Evolutionary conservation across 2,329 filamentous ascomycete genomes (phyloP).

Genomic region (Pseudogymnoascus sp.): DNA sequence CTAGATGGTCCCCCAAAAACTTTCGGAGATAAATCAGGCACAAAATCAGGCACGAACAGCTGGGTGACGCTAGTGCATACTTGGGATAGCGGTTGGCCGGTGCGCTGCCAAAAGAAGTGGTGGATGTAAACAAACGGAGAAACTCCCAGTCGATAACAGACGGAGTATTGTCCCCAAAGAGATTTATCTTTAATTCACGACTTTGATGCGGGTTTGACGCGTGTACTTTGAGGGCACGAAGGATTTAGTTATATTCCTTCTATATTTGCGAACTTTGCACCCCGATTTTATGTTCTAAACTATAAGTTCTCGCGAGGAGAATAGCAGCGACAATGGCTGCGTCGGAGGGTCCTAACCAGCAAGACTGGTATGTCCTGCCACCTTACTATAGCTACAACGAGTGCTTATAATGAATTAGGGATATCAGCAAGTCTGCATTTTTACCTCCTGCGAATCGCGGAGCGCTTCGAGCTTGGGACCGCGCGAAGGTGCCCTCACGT

Average conservation of each 20-base stretch:
- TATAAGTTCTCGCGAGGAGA: not conserved
- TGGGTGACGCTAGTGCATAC: slow-evolving; percentile 13
- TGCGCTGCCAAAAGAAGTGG: slow-evolving; percentile 1
- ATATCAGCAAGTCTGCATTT: slow-evolving; percentile 22
- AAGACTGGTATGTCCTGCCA: slow-evolving; percentile 9
- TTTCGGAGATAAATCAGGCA: slow-evolving; percentile 12
- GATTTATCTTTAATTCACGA: not conserved
- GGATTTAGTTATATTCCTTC: slow-evolving; percentile 1
- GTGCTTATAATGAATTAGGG: slow-evolving; percentile 17
- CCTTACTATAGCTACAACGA: not conserved
- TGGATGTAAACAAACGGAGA: slow-evolving; percentile 7
- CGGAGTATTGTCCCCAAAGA: not conserved
- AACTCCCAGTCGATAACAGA: slow-evolving; percentile 2
- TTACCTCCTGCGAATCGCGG: slow-evolving; percentile 16
- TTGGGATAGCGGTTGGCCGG: slow-evolving; percentile 8
- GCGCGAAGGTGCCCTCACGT: slow-evolving; percentile 23
- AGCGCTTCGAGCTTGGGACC: slow-evolving; percentile 23
- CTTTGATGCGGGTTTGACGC: not conserved
- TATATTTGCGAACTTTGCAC: not conserved
- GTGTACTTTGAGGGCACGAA: slow-evolving; percentile 2
- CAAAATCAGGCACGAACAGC: not conserved
- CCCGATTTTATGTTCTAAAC: slow-evolving; percentile 6
- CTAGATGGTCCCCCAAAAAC: slow-evolving; percentile 11
- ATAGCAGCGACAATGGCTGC: slow-evolving; percentile 7
- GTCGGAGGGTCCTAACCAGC: not conserved